phyloP scores from a whole-genome alignment of 1,139 yeast species.

The Casaregolazyma suthepensis region DNA sequence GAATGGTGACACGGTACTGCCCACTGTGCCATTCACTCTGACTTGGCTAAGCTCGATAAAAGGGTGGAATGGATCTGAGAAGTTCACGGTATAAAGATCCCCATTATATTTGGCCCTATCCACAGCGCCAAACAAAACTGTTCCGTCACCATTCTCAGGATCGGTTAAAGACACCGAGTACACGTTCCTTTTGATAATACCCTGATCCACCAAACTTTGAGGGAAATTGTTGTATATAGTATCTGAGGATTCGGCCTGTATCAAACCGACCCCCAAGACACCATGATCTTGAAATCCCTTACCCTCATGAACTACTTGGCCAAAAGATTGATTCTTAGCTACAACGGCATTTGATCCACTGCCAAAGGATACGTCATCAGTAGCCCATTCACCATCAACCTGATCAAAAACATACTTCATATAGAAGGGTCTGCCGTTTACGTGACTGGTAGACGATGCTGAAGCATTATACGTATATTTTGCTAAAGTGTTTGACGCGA shows the following conservation, averaged over 20 bases:
- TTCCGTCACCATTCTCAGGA: slow-evolving; percentile 30
- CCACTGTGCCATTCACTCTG: neutral
- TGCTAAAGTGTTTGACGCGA: slow-evolving; percentile 13
- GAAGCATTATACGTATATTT: neutral
- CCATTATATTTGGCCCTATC: slow-evolving; percentile 50
- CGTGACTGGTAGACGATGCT: neutral
- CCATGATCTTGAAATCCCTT: neutral
- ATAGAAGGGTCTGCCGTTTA: neutral
- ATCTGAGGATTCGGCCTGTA: neutral
- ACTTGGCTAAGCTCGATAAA: slow-evolving; percentile 12
- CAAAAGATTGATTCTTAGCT: neutral
- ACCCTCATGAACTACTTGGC: neutral
- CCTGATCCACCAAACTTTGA: slow-evolving; percentile 40
- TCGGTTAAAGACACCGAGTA: slow-evolving; percentile 48
- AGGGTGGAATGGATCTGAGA: slow-evolving; percentile 12
- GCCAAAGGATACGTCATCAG: neutral
- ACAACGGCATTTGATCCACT: neutral
- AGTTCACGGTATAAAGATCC: slow-evolving; percentile 32
- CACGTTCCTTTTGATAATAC: slow-evolving; percentile 40
- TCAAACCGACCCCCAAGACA: neutral
- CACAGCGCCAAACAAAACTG: slow-evolving; percentile 52
- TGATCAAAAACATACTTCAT: neutral
- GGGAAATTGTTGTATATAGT: slow-evolving; percentile 38
- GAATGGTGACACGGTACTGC: neutral
- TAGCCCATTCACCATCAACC: neutral